Base-by-base conservation (phyloP, 305 asterid species). In the Solanum hybrid region DNA sequence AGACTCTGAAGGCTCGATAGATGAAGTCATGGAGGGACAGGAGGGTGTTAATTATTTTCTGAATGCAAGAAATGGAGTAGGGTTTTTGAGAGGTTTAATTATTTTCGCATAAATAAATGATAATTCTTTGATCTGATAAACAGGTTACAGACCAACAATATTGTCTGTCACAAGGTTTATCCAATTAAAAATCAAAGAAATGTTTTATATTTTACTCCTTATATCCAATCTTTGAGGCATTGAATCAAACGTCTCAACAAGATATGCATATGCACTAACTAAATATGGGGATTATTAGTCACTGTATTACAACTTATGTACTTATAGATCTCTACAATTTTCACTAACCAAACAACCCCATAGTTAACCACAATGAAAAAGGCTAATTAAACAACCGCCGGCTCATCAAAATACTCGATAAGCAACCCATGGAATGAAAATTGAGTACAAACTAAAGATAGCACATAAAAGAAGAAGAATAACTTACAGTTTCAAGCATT, bases 401-500 rank as follows among this genome's bases (percentile, higher is more conserved):
- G 37, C 17, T 40, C 71, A 24, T 27, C 10, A 16, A 81, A 81
- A 27, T 81, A 27, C 37, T 26, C 31, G 10, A 40, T 40, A 42
- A 16, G 37, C 38, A 56, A 88, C 20, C 27, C 56, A 56, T 69
- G 40, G 72, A 27, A 69, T 37, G 31, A 89, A 42, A 31, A 78
- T 7, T 38, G 79, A 90, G 5, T 24, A 42, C 60, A 13, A 31
- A 46, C 87, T 31, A 32, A 72, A 42, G 80, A 64, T 20, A 35
- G 13, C 40, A 87, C 24, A 38, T 32, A 85, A 7, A 88, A n/a
- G 51, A 64, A 24, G 89, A 87, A 31, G n/a, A 72, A 34, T 78
- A 40, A 89, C 98, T 96, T 93, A 97, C 99, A 98, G 98, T 90
- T 98, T 98, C 90, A 98, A 94, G 95, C 99, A 98, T 92, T 97